Evolutionary conservation across 192 early-diverging fungal genomes (phyloP).

Genomic region (Backusella mclennaniae): DNA sequence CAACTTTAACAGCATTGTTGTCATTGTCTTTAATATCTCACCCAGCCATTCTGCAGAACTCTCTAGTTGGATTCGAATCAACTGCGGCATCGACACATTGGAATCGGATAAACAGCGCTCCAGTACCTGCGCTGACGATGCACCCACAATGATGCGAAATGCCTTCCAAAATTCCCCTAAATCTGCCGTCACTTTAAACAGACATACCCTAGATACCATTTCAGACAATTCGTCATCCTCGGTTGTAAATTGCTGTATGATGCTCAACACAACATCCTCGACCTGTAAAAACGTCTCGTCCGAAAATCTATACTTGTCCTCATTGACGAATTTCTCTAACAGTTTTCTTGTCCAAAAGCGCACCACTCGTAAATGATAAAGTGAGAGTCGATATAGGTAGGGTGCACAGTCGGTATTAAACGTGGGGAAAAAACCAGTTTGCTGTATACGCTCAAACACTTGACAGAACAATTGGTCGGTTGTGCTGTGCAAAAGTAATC

Average conservation of each 20-base stretch:
- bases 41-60: constrained; percentile 16
- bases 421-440: background rate
- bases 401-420: background rate
- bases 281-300: background rate
- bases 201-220: background rate
- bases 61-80: background rate
- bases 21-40: constrained; percentile 23
- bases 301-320: background rate
- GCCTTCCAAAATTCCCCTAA: constrained; percentile 28
- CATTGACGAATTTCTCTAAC: constrained; percentile 18
- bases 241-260: background rate
- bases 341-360: constrained; percentile 28
- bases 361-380: constrained; percentile 16
- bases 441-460: constrained; percentile 24
- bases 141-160: constrained; percentile 6
- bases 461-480: constrained; percentile 12
- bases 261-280: background rate
- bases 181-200: constrained; percentile 4
- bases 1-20: constrained; percentile 14
- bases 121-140: background rate
- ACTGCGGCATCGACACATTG: background rate
- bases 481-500: background rate
- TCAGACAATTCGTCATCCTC: background rate
- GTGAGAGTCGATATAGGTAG: constrained; percentile 12
- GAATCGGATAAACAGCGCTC: background rate